phyloP scores from a whole-genome alignment of 2,329 filamentous ascomycete genomes.

The Arthrobotrys sinensis region DNA sequence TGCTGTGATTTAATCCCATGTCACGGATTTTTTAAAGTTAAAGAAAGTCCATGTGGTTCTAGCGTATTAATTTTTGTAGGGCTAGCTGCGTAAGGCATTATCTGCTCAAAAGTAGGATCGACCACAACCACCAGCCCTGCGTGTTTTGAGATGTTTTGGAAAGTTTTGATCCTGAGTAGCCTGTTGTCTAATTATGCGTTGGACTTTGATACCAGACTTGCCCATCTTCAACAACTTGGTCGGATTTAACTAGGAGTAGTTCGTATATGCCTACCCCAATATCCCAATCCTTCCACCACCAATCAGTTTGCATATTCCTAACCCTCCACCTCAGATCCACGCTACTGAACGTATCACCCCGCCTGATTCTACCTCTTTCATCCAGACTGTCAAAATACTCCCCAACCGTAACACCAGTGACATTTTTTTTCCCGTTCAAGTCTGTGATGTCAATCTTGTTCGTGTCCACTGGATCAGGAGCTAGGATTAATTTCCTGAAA shows the following conservation, averaged over 20 bases:
- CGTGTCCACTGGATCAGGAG: not conserved
- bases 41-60: no score
- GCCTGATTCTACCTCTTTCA: not conserved
- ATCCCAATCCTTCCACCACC: conserved; percentile 34
- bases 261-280: not conserved
- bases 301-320: not conserved
- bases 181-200: not conserved
- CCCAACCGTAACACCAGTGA: conserved; percentile 5
- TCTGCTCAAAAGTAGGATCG: not conserved
- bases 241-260: not conserved
- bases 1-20: no score
- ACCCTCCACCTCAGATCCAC: conserved; percentile 18
- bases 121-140: not conserved
- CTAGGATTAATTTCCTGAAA: conserved; percentile 8
- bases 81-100: not conserved
- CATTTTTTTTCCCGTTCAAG: not conserved
- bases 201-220: not conserved
- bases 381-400: conserved; percentile 11
- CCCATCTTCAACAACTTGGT: not conserved
- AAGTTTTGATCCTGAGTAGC: not conserved
- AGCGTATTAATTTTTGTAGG: no score
- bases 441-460: not conserved
- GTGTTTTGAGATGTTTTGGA: not conserved
- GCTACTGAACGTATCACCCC: not conserved
- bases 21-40: no score